A percentile compares a stretch with the other conserved stretches of the same genome.
phyloP scores from a whole-genome alignment of 2,329 filamentous ascomycete species.

The Microsporum ferrugineum region DNA sequence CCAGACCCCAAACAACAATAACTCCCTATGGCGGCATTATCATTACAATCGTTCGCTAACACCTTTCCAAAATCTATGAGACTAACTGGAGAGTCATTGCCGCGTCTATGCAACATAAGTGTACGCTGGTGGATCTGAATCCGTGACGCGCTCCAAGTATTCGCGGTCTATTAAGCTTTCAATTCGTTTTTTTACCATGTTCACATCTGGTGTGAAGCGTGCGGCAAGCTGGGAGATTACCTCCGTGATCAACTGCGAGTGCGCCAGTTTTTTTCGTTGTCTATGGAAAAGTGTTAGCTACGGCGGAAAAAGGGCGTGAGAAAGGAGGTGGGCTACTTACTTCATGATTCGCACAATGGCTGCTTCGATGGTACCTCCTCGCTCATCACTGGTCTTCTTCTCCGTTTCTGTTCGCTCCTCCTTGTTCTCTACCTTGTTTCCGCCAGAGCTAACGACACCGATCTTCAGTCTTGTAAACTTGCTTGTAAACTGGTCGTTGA shows the following conservation, averaged over 20 bases:
- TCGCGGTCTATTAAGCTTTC: constrained; percentile 44
- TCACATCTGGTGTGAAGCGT: constrained; percentile 41
- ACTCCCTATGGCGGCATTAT: neutral
- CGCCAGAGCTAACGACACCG: constrained; percentile 61
- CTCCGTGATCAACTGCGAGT: constrained; percentile 41
- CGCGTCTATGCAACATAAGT: constrained; percentile 31
- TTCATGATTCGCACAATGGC: constrained; percentile 46
- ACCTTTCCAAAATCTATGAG: neutral
- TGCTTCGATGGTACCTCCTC: constrained; percentile 41
- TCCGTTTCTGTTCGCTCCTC: constrained; percentile 45
- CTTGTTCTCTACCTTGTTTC: constrained; percentile 72
- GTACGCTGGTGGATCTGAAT: constrained; percentile 35
- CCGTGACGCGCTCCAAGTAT: constrained; percentile 37
- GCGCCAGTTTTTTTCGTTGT: constrained; percentile 39
- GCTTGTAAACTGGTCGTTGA: constrained; percentile 71
- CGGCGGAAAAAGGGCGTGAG: neutral
- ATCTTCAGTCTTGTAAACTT: constrained; percentile 82
- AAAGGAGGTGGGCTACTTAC: constrained; percentile 21
- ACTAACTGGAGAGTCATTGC: neutral
- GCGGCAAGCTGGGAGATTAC: constrained; percentile 38
- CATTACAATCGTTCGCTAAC: neutral
- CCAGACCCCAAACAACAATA: neutral
- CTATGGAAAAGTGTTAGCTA: constrained; percentile 17
- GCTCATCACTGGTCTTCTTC: constrained; percentile 40
- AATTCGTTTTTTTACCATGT: constrained; percentile 43